Evolutionary conservation across 2,329 filamentous ascomycete species (phyloP).

Genomic region (Calonectria hawksworthii): DNA sequence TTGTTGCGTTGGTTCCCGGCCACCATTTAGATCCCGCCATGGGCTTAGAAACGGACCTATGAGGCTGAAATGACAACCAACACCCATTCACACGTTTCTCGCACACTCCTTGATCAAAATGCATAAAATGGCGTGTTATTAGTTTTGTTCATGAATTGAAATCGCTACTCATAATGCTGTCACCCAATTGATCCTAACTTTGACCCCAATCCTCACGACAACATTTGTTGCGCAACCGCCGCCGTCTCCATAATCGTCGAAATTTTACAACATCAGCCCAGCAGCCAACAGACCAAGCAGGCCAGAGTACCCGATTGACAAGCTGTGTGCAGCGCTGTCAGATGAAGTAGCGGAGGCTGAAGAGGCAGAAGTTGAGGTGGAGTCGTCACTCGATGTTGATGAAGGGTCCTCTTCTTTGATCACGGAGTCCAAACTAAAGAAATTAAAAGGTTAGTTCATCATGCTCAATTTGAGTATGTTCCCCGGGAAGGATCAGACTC

Average conservation of each 20-base stretch:
- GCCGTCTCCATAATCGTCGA: background rate
- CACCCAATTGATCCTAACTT: background rate
- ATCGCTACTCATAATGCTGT: background rate
- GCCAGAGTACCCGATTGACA: background rate
- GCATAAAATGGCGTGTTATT: background rate
- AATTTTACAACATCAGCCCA: slow-evolving; percentile 10
- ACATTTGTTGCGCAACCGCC: background rate
- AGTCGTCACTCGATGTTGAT: background rate
- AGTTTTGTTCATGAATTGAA: background rate
- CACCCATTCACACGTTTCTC: background rate
- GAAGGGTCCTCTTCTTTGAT: background rate
- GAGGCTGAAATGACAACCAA: background rate
- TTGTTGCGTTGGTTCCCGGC: background rate
- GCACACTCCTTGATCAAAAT: too few relatives aligned
- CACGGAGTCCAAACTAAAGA: background rate
- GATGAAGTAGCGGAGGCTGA: slow-evolving; percentile 2
- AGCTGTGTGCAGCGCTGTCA: background rate
- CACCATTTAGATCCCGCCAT: background rate
- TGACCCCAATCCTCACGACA: background rate
- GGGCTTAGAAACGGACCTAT: background rate
- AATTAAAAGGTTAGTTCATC: background rate
- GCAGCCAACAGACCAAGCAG: slow-evolving; percentile 18
- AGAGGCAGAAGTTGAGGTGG: slow-evolving; percentile 18
- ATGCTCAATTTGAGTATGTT: background rate
- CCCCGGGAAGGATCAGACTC: background rate